phyloP scores from a whole-genome alignment of 2,329 filamentous ascomycete genomes.

The Colletotrichum kahawae region DNA sequence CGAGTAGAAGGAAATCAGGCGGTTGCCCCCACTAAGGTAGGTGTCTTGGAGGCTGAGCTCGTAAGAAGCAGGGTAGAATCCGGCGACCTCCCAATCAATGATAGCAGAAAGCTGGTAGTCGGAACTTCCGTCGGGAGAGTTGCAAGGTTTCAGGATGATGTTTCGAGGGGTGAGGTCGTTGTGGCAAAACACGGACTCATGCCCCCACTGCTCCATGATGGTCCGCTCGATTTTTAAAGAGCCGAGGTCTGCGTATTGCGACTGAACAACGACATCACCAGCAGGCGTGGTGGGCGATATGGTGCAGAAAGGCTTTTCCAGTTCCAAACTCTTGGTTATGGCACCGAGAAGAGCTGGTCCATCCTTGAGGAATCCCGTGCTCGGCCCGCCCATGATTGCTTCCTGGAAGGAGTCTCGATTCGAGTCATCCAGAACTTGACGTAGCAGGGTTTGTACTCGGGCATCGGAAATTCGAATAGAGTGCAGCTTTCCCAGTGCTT shows the following conservation, averaged over 20 bases:
- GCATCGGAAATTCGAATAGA: neutral
- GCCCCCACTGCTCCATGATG: neutral
- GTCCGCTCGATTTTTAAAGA: neutral
- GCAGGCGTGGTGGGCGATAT: neutral
- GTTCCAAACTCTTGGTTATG: neutral
- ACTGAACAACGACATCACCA: neutral
- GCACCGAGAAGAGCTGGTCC: neutral
- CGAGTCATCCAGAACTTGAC: neutral
- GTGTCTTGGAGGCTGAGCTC: neutral
- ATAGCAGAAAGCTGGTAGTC: neutral
- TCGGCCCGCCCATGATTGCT: neutral
- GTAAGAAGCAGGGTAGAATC: neutral
- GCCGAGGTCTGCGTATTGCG: neutral
- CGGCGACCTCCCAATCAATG: neutral
- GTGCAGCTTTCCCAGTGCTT: neutral
- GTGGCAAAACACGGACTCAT: neutral
- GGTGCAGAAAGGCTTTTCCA: neutral
- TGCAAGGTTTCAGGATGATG: neutral
- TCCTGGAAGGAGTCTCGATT: neutral
- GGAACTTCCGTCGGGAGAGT: neutral
- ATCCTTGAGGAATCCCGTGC: neutral
- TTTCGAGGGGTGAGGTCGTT: slow-evolving; percentile 1
- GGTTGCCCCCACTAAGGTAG: neutral
- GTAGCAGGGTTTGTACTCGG: neutral
- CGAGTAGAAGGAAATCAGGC: neutral